Evolutionary conservation across 2,329 filamentous ascomycete genomes (phyloP).

Genomic region (Xylaria sp.): DNA sequence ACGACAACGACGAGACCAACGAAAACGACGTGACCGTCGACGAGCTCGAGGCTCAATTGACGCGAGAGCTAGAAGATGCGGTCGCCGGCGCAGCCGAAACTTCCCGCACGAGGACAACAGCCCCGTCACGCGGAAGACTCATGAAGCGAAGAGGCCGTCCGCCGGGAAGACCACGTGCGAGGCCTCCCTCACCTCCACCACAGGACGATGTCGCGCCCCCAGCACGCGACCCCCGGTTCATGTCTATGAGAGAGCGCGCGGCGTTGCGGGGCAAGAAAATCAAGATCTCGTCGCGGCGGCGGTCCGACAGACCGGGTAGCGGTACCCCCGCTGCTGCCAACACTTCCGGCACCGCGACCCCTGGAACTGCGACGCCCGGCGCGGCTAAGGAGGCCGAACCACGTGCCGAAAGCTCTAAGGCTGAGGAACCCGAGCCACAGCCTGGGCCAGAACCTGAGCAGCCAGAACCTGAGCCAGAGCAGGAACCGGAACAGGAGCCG

Average conservation of each 20-base stretch:
- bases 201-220: slow-evolving; percentile 15
- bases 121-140: slow-evolving; percentile 11
- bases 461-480: neutral
- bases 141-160: slow-evolving; percentile 41
- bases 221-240: slow-evolving; percentile 40
- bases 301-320: slow-evolving; percentile 3
- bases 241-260: slow-evolving; percentile 63
- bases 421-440: slow-evolving; percentile 4
- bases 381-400: slow-evolving; percentile 1
- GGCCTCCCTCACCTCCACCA: slow-evolving; percentile 11
- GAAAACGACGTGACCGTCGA: slow-evolving; percentile 30
- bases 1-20: slow-evolving; percentile 20
- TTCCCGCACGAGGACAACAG: slow-evolving; percentile 6
- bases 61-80: slow-evolving; percentile 34
- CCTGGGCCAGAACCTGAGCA: too few species aligned
- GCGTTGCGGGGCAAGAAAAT: slow-evolving; percentile 56
- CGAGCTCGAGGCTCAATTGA: slow-evolving; percentile 42
- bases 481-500: too few species aligned
- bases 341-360: slow-evolving; percentile 6
- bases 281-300: slow-evolving; percentile 46
- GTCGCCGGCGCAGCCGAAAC: slow-evolving; percentile 9
- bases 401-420: neutral
- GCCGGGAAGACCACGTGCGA: slow-evolving; percentile 23
- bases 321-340: slow-evolving; percentile 9
- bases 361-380: slow-evolving; percentile 6